Evolutionary conservation across 768 basidiomycete genomes (phyloP).

Genomic region (Tubosaeta sp.): DNA sequence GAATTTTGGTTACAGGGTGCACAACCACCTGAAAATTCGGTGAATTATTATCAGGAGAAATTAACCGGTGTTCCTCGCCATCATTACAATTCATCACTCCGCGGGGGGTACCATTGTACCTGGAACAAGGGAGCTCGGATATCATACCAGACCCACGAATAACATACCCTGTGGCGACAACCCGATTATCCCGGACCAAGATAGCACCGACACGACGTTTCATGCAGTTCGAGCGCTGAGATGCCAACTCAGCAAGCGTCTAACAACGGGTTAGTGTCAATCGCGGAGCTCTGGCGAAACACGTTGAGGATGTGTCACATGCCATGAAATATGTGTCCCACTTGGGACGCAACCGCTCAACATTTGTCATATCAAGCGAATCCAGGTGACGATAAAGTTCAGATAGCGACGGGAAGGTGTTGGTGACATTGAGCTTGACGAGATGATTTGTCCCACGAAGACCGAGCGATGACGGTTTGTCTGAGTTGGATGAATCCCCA

Average conservation of each 20-base stretch:
- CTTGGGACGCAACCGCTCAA: constrained; percentile 74
- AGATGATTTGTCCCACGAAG: constrained; percentile 37
- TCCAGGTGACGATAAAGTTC: constrained; percentile 63
- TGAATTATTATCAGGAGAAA: constrained; percentile 33
- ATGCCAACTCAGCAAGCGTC: constrained; percentile 88
- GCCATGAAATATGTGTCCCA: constrained; percentile 99
- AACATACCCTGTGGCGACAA: constrained; percentile 72
- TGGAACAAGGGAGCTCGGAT: constrained; percentile 25
- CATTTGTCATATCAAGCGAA: constrained; percentile 60
- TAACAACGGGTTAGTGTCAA: constrained; percentile 29
- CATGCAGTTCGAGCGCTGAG: constrained; percentile 93
- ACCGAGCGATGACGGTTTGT: constrained; percentile 1
- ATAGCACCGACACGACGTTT: constrained; percentile 95
- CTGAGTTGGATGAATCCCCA: constrained; percentile 18
- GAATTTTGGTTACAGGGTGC: constrained; percentile 63
- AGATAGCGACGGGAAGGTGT: constrained; percentile 54
- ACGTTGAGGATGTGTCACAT: constrained; percentile 12
- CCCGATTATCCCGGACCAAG: constrained; percentile 77
- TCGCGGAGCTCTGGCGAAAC: background rate
- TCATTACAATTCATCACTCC: constrained; percentile 82
- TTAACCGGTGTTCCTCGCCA: constrained; percentile 9
- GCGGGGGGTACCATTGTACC: constrained; percentile 95
- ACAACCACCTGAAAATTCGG: constrained; percentile 85
- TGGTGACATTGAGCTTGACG: constrained; percentile 58
- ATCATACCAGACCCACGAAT: background rate